Percentiles rank a stretch among this genome's conserved stretches.
Evolutionary conservation across 176 grass and related monocot genomes (phyloP).

Genomic region (Poa pratensis): DNA sequence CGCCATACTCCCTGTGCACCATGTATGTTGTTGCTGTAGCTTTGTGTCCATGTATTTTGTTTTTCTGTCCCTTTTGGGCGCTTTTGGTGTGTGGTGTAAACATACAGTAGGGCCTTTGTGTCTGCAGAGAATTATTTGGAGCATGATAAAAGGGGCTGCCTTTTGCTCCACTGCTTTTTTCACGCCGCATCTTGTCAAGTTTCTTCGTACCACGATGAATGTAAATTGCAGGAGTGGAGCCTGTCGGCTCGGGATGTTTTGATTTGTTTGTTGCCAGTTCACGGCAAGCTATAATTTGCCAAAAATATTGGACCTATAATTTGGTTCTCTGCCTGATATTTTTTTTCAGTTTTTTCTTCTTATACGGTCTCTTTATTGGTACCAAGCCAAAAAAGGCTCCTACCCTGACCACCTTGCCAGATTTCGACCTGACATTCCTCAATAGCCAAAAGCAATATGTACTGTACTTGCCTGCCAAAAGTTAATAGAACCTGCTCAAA

Average conservation of each 20-base stretch:
- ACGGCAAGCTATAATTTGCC: background rate
- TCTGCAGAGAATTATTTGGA: background rate
- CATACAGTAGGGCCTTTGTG: background rate
- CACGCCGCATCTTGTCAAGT: background rate
- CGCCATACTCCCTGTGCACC: background rate
- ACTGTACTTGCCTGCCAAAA: background rate
- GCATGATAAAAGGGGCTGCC: background rate
- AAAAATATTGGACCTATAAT: background rate
- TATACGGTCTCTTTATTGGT: background rate
- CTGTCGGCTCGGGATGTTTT: background rate
- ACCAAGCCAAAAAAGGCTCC: background rate
- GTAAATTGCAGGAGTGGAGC: slow-evolving; percentile 1
- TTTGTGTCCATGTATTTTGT: background rate
- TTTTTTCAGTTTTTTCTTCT: background rate
- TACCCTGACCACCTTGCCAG: background rate
- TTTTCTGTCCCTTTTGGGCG: background rate
- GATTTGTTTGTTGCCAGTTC: background rate
- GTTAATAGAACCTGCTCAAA: background rate
- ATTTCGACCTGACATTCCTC: background rate
- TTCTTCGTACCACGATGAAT: background rate
- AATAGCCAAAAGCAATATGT: background rate
- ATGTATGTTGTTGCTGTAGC: background rate
- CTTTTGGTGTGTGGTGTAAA: background rate
- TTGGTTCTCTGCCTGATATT: background rate
- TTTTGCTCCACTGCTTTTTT: background rate